Base-by-base conservation (phyloP, 345 rosid species). In the Dipteronia sinensis region DNA sequence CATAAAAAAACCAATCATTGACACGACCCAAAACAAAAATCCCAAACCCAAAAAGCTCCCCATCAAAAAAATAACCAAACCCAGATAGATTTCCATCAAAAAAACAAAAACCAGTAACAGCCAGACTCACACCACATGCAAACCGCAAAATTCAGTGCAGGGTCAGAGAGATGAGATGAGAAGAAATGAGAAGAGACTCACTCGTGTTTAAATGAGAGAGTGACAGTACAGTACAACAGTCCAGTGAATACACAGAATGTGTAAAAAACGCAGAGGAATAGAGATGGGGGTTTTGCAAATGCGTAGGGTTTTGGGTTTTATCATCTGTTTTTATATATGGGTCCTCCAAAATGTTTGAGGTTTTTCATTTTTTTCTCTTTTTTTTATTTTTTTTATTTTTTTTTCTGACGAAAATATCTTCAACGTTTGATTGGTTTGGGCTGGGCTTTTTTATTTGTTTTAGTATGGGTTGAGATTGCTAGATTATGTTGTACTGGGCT, bases 251-350 rank as follows among this genome's bases (percentile, higher is more conserved):
- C 13, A 17, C n/a, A 34, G 69, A 55, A 27, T 23, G 23, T 27
- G 7, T n/a, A 46, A 15, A 56, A 49, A 38, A n/a, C 20, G 49
- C 38, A 44, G 47, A 68, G 44, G n/a, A 73, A 40, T 7, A 46
- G 42, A 51, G 16, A 23, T 20, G 62, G 82, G 80, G 73, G 78
- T 78, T 81, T 70, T 29, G 38, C 22, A 15, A 63, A 53, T 40
- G 82, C 76, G 86, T 82, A 87, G 87, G 87, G 87, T 77, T 84
- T 87, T 84, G 90, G 91, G 94, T 78, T 90, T 90, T 90, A 87
- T 85, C 89, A 82, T 81, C 80, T 56, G 59, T 72, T 17, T 1
- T 55, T 22, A 59, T 29, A 49, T 13, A 69, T 51, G 23, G 19
- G 42, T 1, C 58, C 9, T 23, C 44, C 1, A 7, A 3, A 27